Base-by-base conservation (phyloP, 2,329 filamentous ascomycete genomes). In the Conoideocrella luteorostrata region DNA sequence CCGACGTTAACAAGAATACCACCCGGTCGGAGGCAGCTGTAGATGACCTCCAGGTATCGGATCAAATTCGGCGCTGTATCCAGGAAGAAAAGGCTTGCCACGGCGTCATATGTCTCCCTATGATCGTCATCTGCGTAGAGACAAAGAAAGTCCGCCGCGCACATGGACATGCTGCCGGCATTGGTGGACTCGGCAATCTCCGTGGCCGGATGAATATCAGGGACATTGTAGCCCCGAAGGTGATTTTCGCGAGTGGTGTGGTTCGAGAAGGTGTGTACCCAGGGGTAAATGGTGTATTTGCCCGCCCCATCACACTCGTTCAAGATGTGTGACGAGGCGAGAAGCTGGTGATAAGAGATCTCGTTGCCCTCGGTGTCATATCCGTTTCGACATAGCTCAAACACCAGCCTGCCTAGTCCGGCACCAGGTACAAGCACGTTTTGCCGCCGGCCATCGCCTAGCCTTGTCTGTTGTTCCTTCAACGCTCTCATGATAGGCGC, bases 11-110 rank as follows among this genome's bases (percentile, higher is more conserved):
- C 77, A 71, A 95, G 86, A 4, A 95, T 56, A 0, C 93, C 93
- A 21, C 85, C 86, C 0, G 79, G 72, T 52, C 77, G 80, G 39
- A 98, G 74, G 56, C 90, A 94, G 58, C 86, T 78, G 33, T 69
- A 70, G 43, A 97, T 86, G 2, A 89, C 83, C 59, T 95, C 82
- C 26, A 98, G 78, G 59, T 98, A 98, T 2, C 85, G 79, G 43
- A 97, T 84, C 24, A 96, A 62, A 60, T 98, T 97, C 1, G 91
- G 90, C 3, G 93, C 93, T 2, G 93, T 98, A 62, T 98, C 94
- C 46, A 98, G 84, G 69, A 98, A 98, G 68, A 97, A 98, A 10
- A 95, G 86, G 3, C 86, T 88, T 0, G 87, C 82, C 2, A 97
- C 88, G 1, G 84, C 89, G 56, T 96, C 83, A 62, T 89, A 97